These are phyloP conservation scores for Talaromyces marneffei DNA, from an alignment of 2,329 filamentous ascomycete genomes.

Conservation along the genomic window DNA sequence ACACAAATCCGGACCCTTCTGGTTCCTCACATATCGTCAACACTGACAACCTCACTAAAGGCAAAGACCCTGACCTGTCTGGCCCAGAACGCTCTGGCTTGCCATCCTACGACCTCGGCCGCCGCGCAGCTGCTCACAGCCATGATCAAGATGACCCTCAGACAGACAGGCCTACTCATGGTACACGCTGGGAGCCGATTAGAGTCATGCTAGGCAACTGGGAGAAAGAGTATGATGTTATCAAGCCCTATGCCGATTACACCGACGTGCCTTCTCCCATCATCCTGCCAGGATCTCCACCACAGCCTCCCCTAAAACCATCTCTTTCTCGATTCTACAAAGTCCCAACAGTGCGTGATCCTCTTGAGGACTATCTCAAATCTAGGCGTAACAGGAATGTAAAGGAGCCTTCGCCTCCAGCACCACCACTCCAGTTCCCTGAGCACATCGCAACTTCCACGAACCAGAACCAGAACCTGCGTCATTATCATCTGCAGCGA, in stretches of 20 bases:
- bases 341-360: not conserved
- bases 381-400: not conserved
- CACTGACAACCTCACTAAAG: not conserved
- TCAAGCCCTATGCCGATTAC: constrained; percentile 10
- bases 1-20: not conserved
- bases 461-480: not conserved
- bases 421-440: not conserved
- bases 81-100: constrained; percentile 4
- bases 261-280: constrained; percentile 6
- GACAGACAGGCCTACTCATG: not conserved
- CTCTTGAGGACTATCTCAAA: not conserved
- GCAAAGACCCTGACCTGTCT: not conserved
- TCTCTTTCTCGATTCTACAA: constrained; percentile 5
- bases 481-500: not conserved
- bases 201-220: constrained; percentile 3
- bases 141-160: not conserved
- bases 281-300: constrained; percentile 12
- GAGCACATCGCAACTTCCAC: not conserved
- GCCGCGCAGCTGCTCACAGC: not conserved
- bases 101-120: not conserved
- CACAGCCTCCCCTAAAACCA: constrained; percentile 1
- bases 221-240: not conserved
- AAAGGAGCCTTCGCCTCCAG: not conserved
- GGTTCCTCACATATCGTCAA: not conserved
- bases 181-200: constrained; percentile 6